phyloP scores from a whole-genome alignment of 129 eudicot species.

The Deinandra increscens region DNA sequence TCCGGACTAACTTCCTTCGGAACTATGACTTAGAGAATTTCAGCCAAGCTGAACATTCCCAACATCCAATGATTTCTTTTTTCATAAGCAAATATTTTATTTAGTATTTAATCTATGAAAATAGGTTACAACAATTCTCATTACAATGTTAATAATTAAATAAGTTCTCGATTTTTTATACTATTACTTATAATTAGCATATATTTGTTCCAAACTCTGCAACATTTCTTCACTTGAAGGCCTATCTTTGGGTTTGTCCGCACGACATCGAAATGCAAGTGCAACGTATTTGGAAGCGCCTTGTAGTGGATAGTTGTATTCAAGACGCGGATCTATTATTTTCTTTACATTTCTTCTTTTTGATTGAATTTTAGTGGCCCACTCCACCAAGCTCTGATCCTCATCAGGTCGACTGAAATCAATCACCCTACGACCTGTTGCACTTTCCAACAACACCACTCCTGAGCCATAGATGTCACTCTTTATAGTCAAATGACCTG shows the following conservation, averaged over 20 bases:
- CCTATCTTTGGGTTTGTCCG: not conserved
- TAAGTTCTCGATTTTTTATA: no score
- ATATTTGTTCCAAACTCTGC: slow-evolving; percentile 15
- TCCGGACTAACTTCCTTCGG: no score
- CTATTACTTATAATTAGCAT: no score
- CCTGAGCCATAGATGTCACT: slow-evolving; percentile 33
- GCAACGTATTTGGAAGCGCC: slow-evolving; percentile 1
- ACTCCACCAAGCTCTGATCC: not conserved
- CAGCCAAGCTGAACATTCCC: no score
- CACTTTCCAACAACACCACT: slow-evolving; percentile 23
- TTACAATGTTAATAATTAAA: no score
- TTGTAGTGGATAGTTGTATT: not conserved
- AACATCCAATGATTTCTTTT: no score
- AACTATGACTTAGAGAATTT: no score
- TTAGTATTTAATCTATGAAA: no score
- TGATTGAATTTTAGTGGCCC: not conserved
- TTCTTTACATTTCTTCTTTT: not conserved
- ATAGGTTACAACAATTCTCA: no score
- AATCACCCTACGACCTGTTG: not conserved
- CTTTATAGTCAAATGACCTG: slow-evolving; percentile 13
- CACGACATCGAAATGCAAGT: slow-evolving; percentile 19
- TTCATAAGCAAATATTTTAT: no score
- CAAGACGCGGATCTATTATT: slow-evolving; percentile 25
- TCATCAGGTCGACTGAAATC: not conserved
- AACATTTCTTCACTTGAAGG: slow-evolving; percentile 30